Percentiles rank a stretch among this genome's conserved stretches.
phyloP scores from a whole-genome alignment of 139 green algal species.

The Chlorella sp. region DNA sequence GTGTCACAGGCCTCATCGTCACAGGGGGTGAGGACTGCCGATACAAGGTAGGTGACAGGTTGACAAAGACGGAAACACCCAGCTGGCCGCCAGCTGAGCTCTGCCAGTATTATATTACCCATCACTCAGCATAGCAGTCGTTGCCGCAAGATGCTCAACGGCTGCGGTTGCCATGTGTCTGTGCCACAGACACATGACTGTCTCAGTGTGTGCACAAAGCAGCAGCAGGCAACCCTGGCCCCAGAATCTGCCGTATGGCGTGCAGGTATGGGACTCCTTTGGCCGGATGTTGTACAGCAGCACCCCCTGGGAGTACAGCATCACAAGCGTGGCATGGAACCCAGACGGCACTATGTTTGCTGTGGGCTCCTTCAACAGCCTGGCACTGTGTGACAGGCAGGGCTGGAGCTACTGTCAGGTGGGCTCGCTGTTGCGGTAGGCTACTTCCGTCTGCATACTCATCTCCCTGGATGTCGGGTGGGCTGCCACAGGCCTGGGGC shows the following conservation, averaged over 20 bases:
- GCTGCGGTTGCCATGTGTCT: neutral
- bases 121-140: neutral
- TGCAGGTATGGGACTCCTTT: constrained; percentile 66
- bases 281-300: constrained; percentile 63
- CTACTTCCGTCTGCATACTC: too few relatives aligned
- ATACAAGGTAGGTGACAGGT: constrained; percentile 54
- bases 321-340: constrained; percentile 62
- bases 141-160: neutral
- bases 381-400: constrained; percentile 61
- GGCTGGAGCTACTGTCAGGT: constrained; percentile 59
- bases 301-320: constrained; percentile 32
- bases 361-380: constrained; percentile 52
- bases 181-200: neutral
- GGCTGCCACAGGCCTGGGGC: constrained; percentile 38
- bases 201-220: too few relatives aligned
- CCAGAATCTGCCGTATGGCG: too few relatives aligned
- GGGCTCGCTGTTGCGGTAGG: too few relatives aligned
- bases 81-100: neutral
- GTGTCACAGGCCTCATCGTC: constrained; percentile 58
- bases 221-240: too few relatives aligned
- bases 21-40: constrained; percentile 70
- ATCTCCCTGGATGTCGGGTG: too few relatives aligned
- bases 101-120: neutral
- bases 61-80: neutral
- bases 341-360: constrained; percentile 61